Evolutionary conservation across 768 basidiomycete genomes (phyloP).

Genomic region (Termitomyces sp.): DNA sequence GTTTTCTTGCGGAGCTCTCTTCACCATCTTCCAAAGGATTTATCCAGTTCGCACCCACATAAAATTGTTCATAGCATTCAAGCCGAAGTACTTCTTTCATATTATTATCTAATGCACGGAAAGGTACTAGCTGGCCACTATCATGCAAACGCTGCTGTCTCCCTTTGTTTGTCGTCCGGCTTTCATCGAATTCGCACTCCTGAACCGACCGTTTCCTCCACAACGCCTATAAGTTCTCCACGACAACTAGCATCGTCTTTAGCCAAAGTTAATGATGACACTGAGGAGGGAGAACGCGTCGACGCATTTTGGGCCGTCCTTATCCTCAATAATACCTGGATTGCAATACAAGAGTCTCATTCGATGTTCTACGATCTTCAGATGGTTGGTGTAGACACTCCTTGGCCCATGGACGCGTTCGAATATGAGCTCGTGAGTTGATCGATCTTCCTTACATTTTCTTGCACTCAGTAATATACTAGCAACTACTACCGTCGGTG

Average conservation of each 20-base stretch:
- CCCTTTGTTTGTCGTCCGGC: slow-evolving; percentile 28
- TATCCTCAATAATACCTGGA: slow-evolving; percentile 41
- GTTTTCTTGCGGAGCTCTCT: slow-evolving; percentile 32
- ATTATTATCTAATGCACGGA: slow-evolving; percentile 44
- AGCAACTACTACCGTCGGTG: slow-evolving; percentile 10
- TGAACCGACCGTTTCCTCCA: neutral
- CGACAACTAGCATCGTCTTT: slow-evolving; percentile 22
- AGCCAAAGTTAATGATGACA: slow-evolving; percentile 12
- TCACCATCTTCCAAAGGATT: slow-evolving; percentile 28
- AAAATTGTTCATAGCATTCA: slow-evolving; percentile 38
- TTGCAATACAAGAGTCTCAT: slow-evolving; percentile 35
- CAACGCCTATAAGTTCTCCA: slow-evolving; percentile 1
- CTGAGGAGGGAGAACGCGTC: slow-evolving; percentile 26
- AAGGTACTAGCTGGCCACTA: slow-evolving; percentile 43
- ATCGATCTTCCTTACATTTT: neutral
- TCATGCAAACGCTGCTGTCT: slow-evolving; percentile 40
- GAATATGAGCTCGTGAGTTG: slow-evolving; percentile 11
- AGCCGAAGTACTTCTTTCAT: slow-evolving; percentile 46
- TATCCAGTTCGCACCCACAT: slow-evolving; percentile 34
- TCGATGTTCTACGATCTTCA: slow-evolving; percentile 36
- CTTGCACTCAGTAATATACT: neutral
- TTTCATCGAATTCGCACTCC: slow-evolving; percentile 27
- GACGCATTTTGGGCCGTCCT: slow-evolving; percentile 28
- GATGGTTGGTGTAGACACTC: slow-evolving; percentile 24
- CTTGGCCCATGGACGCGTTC: slow-evolving; percentile 26